Percentiles rank a stretch among this genome's conserved stretches.
Evolutionary conservation across 345 rosid species (phyloP).

Genomic region (Brassica nigra): DNA sequence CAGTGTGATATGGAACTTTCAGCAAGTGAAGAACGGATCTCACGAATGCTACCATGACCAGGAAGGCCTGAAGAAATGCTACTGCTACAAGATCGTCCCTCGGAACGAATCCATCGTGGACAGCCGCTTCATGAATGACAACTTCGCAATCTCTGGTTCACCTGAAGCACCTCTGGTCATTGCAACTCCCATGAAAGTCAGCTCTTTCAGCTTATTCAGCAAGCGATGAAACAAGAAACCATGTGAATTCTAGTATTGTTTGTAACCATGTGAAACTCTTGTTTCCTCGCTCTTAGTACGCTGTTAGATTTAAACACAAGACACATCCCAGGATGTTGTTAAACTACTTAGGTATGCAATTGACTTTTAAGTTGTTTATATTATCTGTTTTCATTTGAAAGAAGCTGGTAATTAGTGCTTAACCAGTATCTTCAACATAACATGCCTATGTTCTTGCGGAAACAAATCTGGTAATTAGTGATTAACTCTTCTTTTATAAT

Average conservation of each 20-base stretch:
- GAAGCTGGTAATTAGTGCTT: constrained; percentile 8
- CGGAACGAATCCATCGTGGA: constrained; percentile 91
- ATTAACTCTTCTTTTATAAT: neutral
- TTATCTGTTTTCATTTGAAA: neutral
- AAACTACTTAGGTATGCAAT: constrained; percentile 17
- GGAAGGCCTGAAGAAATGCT: constrained; percentile 83
- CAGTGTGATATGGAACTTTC: constrained; percentile 92
- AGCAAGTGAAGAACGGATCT: constrained; percentile 72
- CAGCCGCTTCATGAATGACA: constrained; percentile 98
- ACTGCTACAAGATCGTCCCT: constrained; percentile 87
- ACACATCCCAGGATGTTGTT: constrained; percentile 12
- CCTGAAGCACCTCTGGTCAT: constrained; percentile 98
- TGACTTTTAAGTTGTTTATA: constrained; percentile 12
- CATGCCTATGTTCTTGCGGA: neutral
- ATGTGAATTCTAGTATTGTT: constrained; percentile 17
- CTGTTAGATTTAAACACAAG: constrained; percentile 18
- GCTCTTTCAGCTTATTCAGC: constrained; percentile 96
- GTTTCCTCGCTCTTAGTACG: constrained; percentile 22
- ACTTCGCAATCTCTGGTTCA: constrained; percentile 83
- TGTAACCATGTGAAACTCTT: constrained; percentile 24
- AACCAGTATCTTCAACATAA: neutral
- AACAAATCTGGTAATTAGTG: neutral
- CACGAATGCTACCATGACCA: constrained; percentile 80
- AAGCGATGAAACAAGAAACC: constrained; percentile 55
- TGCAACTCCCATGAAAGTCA: constrained; percentile 93